Conservation (phyloP, 495 filamentous ascomycete species). For the Penicillium crystallinum region DNA sequence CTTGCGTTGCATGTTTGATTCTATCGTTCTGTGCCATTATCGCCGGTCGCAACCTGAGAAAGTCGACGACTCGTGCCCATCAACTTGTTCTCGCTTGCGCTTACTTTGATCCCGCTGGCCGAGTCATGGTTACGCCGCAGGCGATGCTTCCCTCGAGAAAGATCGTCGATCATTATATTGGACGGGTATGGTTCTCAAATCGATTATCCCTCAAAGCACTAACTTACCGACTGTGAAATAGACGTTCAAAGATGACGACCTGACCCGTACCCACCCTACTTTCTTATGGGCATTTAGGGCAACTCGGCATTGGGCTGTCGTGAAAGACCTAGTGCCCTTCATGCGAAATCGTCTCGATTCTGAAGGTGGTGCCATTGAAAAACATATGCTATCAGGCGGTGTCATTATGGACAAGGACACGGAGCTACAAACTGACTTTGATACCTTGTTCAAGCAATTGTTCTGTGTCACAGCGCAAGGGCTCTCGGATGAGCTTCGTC, state of each 20-base stretch:
- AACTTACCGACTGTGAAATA: constrained; percentile 15
- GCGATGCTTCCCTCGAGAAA: constrained; percentile 76
- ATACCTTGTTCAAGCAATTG: constrained; percentile 74
- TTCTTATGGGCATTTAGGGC: constrained; percentile 87
- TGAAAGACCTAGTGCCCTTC: constrained; percentile 60
- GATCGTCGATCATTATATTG: constrained; percentile 73
- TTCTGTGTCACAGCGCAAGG: constrained; percentile 77
- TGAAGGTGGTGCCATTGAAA: constrained; percentile 24
- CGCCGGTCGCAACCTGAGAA: constrained; percentile 49
- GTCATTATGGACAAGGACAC: constrained; percentile 33
- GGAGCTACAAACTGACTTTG: constrained; percentile 54
- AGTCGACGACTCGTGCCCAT: constrained; percentile 61
- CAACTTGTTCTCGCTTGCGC: constrained; percentile 73
- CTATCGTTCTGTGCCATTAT: constrained; percentile 52
- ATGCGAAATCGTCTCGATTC: constrained; percentile 58
- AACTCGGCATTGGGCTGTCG: constrained; percentile 65
- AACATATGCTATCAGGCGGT: constrained; percentile 39
- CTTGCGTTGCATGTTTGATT: constrained; percentile 55
- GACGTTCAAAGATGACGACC: constrained; percentile 66
- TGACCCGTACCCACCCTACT: constrained; percentile 69
- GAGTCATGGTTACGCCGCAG: constrained; percentile 72
- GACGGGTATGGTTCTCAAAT: constrained; percentile 43
- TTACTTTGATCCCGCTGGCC: constrained; percentile 69
- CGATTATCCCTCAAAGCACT: background rate
- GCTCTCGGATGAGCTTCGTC: constrained; percentile 61